These are phyloP conservation scores for Nymphaea colorata DNA, from an alignment of 164 flowering plant genomes.

Conservation along the genomic window DNA sequence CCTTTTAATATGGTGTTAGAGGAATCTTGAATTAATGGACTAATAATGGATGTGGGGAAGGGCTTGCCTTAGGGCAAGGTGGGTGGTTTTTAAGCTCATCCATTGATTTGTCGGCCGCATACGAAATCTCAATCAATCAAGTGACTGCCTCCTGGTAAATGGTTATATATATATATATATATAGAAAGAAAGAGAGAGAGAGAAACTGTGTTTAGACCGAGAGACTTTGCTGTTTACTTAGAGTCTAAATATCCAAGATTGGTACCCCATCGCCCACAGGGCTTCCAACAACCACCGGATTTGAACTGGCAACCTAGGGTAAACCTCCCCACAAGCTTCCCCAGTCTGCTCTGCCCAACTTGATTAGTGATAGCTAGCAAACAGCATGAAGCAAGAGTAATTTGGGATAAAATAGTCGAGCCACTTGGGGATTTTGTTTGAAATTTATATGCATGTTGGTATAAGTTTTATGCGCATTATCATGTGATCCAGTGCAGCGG, in stretches of 20 bases:
- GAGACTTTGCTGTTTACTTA: neutral
- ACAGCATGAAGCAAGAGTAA: too few relatives aligned
- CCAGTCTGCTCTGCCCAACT: too few relatives aligned
- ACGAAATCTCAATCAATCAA: neutral
- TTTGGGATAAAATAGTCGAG: too few relatives aligned
- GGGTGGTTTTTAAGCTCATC: neutral
- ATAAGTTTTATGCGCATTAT: neutral
- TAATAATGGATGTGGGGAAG: slow-evolving; percentile 3
- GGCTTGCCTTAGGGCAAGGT: neutral
- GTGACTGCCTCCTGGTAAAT: neutral
- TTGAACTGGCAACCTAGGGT: too few relatives aligned
- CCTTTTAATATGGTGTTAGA: slow-evolving; percentile 1
- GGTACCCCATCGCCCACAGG: too few relatives aligned
- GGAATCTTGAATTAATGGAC: neutral
- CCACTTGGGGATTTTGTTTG: too few relatives aligned
- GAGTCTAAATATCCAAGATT: neutral
- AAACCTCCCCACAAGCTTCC: too few relatives aligned
- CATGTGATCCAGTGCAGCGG: neutral
- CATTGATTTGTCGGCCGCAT: neutral
- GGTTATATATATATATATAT: neutral
- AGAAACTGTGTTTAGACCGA: neutral
- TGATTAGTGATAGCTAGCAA: too few relatives aligned
- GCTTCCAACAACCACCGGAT: too few relatives aligned
- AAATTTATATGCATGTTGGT: too few relatives aligned
- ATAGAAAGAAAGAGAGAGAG: neutral